Evolutionary conservation across 75 land plant genomes (phyloP).

Genomic region (Adiantum capillusveneris): DNA sequence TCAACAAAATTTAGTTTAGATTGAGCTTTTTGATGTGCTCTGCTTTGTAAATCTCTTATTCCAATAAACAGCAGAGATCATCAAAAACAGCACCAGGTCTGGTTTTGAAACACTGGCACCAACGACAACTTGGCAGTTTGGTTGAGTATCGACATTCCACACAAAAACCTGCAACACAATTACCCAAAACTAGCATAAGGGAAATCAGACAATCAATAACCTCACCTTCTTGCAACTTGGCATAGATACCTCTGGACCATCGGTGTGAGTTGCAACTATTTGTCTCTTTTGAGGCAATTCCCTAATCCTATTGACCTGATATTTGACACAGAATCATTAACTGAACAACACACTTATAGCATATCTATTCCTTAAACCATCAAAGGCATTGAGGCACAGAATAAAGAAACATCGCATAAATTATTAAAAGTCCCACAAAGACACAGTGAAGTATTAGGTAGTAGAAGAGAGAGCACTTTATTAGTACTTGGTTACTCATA

Average conservation of each 20-base stretch:
- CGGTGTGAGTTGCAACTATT: constrained; percentile 95
- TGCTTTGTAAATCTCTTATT: too few species aligned
- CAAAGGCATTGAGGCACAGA: too few species aligned
- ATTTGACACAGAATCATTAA: not conserved
- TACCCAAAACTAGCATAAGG: not conserved
- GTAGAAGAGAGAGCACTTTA: too few species aligned
- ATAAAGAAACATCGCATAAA: too few species aligned
- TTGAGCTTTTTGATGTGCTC: too few species aligned
- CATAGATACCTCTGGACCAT: constrained; percentile 74
- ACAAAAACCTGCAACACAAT: constrained; percentile 60
- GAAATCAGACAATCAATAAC: not conserved
- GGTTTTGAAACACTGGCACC: constrained; percentile 82
- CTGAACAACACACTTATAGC: not conserved
- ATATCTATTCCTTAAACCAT: too few species aligned
- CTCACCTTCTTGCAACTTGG: not conserved
- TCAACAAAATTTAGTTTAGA: not conserved
- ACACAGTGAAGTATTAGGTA: too few species aligned
- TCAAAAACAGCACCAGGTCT: constrained; percentile 54
- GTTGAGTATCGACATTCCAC: constrained; percentile 96
- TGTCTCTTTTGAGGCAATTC: constrained; percentile 89
- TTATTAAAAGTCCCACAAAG: too few species aligned
- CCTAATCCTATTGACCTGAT: constrained; percentile 92
- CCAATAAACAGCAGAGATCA: too few species aligned
- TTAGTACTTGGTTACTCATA: too few species aligned
- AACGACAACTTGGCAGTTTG: constrained; percentile 81